A percentile compares a stretch with the other conserved stretches of the same genome.
These are phyloP conservation scores for Cryphonectria japonica DNA, from an alignment of 2,329 filamentous ascomycete species.

Conservation along the genomic window DNA sequence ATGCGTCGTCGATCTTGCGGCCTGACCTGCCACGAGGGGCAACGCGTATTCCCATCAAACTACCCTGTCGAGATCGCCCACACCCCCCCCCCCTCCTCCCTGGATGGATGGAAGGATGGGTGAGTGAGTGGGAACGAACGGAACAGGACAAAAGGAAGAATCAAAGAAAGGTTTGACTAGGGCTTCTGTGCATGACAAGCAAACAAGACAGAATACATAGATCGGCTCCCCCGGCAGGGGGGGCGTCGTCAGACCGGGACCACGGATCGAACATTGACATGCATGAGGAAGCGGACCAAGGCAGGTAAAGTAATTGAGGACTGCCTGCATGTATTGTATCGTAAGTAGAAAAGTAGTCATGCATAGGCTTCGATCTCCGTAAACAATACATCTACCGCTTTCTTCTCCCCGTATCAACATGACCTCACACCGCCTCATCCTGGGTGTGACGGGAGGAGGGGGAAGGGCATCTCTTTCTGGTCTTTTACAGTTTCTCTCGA, in stretches of 20 bases:
- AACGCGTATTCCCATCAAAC: background rate
- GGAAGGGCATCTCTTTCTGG: background rate
- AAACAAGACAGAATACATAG: too few species aligned
- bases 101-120: background rate
- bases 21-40: background rate
- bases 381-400: background rate
- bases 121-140: too few species aligned
- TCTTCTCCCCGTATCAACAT: background rate
- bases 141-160: too few species aligned
- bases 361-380: background rate
- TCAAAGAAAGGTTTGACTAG: too few species aligned
- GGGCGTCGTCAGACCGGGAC: background rate
- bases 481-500: background rate
- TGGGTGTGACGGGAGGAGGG: background rate
- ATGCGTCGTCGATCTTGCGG: background rate
- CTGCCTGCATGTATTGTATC: background rate
- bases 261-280: background rate
- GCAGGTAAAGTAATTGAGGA: background rate
- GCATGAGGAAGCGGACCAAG: background rate
- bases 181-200: too few species aligned
- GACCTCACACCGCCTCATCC: constrained; percentile 22
- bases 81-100: too few species aligned
- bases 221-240: background rate
- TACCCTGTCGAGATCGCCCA: background rate
- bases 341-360: background rate